Percentiles rank a stretch among this genome's conserved stretches.
phyloP scores from a whole-genome alignment of 2,329 filamentous ascomycete genomes.

The Bimuria novae-zelandiae region DNA sequence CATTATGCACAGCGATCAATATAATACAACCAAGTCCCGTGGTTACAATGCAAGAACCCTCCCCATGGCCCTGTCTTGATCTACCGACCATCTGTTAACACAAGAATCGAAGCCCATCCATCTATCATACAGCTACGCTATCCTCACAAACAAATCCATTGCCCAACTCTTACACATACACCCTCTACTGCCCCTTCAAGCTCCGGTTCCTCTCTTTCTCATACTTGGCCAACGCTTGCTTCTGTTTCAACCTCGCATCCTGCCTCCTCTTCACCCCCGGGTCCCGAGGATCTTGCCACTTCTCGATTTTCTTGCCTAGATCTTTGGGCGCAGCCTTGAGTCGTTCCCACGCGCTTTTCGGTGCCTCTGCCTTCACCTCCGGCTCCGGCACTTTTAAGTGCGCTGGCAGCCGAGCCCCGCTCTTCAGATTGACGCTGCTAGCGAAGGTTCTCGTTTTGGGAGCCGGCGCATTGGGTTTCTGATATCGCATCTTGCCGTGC shows the following conservation, averaged over 20 bases:
- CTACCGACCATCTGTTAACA: conserved; percentile 12
- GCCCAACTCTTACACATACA: background rate
- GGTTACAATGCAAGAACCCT: background rate
- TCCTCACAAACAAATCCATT: background rate
- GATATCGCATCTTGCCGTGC: conserved; percentile 36
- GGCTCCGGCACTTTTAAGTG: conserved; percentile 22
- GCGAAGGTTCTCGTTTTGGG: background rate
- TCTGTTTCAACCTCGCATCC: conserved; percentile 28
- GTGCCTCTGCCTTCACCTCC: conserved; percentile 15
- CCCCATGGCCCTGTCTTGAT: background rate
- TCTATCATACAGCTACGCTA: conserved; percentile 30
- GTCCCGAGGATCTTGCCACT: conserved; percentile 20
- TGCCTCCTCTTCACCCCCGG: conserved; percentile 22
- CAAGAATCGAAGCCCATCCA: conserved; percentile 12
- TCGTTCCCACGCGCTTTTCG: conserved; percentile 28
- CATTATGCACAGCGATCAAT: background rate
- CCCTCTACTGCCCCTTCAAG: conserved; percentile 28
- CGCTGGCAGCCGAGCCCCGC: conserved; percentile 26
- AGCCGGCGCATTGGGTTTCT: conserved; percentile 22
- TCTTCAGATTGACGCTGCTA: conserved; percentile 28
- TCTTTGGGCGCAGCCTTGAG: conserved; percentile 26
- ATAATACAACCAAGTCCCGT: conserved; percentile 8
- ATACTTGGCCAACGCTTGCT: conserved; percentile 34
- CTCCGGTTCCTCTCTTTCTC: conserved; percentile 33
- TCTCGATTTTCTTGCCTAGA: conserved; percentile 23